Conservation (phyloP, 225 moss, liverwort and hornwort genomes). For the Climacium dendroides region DNA sequence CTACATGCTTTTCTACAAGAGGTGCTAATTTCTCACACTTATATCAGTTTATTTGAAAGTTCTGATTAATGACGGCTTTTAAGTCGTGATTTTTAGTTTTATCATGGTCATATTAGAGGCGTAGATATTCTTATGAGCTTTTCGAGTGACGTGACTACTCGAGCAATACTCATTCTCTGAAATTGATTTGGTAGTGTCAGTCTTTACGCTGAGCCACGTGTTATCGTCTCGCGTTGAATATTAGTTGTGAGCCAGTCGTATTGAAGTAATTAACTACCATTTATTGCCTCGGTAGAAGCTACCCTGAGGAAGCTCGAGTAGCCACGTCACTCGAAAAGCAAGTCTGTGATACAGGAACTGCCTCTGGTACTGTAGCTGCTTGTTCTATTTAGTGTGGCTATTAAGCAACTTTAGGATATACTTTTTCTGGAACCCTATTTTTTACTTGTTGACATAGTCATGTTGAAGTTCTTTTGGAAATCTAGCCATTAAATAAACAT, state of each 20-base stretch:
- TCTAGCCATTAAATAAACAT: not conserved
- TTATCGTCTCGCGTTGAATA: not conserved
- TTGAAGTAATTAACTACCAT: not conserved
- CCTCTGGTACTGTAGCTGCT: not conserved
- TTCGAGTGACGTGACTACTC: too few species aligned
- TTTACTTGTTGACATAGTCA: not conserved
- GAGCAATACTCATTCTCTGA: not conserved
- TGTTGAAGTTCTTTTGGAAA: not conserved
- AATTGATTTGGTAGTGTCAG: not conserved
- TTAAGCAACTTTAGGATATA: not conserved
- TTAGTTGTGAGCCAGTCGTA: not conserved
- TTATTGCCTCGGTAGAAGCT: not conserved
- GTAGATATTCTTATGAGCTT: not conserved
- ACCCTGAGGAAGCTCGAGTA: not conserved
- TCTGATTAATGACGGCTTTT: not conserved
- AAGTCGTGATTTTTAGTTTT: not conserved
- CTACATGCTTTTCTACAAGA: constrained; percentile 78
- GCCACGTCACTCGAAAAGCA: not conserved
- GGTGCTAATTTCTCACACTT: constrained; percentile 26
- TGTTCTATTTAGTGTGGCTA: not conserved
- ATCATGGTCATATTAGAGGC: not conserved
- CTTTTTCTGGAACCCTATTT: not conserved
- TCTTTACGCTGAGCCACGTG: not conserved
- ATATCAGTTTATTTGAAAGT: not conserved
- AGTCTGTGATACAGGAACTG: not conserved